Base-by-base conservation (phyloP, 108 stramenopile species). In the Skeletonema tropicum region DNA sequence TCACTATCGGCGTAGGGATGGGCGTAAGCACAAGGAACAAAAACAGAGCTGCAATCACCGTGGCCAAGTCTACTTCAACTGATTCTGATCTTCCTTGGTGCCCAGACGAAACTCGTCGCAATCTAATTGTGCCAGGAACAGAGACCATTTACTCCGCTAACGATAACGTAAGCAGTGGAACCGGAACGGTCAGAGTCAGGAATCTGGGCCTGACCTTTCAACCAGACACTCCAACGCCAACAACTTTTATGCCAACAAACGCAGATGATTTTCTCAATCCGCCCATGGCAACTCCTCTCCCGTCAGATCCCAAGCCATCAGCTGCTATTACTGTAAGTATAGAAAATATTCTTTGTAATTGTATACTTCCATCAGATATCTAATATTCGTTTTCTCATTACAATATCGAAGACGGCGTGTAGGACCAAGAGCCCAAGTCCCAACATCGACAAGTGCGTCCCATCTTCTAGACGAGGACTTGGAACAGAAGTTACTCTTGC, bases 31-130 rank as follows among this genome's bases (percentile, higher is more conserved):
- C 3, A 48, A 48, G 15, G 46, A 48, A 48, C 46, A 17, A 48
- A 17, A n/a, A 48, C 17, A 48, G n/a, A 2, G 17, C 46, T 17
- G 4, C n/a, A 15, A 15, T 48, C 46, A 48, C n/a, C 46, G 46
- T 1, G 46, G 46, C 46, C 46, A 48, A 48, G 46, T 48, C 46
- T 3, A 48, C 46, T 0, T 15, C 46, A 3, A 17, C 46, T 48
- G 46, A 48, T 15, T 48, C 46, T 48, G 46, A 48, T 5, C 46
- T 48, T 48, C 46, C 46, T 48, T 48, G 46, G 46, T 48, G 46
- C 46, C 46, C 46, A 17, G 46, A 48, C n/a, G 46, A 17, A 5
- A 15, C n/a, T 48, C 15, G 46, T 15, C 46, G 46, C 5, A 5
- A 48, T 17, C n/a, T 48, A n/a, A 9, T 48, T 48, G 46, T 48